Conservation (phyloP, 495 filamentous ascomycete species). For the Xylaria venustula region DNA sequence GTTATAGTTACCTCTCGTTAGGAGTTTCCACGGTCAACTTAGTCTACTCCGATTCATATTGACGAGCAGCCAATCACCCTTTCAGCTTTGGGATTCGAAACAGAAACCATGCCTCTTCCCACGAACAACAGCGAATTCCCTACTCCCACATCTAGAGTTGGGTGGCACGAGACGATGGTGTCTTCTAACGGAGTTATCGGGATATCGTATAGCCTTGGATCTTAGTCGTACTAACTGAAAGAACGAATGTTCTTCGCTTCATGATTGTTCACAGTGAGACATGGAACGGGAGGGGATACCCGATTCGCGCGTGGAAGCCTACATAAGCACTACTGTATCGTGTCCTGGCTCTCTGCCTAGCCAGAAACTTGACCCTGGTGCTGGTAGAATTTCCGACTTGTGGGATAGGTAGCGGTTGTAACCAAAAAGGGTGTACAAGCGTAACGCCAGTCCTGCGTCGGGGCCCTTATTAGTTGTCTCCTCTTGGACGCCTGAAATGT, state of each 20-base stretch:
- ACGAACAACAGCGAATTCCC: neutral
- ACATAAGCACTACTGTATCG: constrained; percentile 6
- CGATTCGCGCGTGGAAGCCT: constrained; percentile 4
- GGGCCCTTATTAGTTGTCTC: neutral
- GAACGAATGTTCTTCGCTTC: neutral
- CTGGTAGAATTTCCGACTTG: constrained; percentile 1
- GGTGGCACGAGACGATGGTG: constrained; percentile 1
- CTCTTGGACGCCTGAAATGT: constrained; percentile 2
- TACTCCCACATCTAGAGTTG: neutral
- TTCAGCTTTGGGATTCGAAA: neutral
- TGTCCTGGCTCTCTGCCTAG: too few relatives aligned
- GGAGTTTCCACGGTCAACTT: neutral
- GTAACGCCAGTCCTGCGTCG: neutral
- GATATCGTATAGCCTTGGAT: constrained; percentile 1
- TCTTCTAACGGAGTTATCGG: neutral
- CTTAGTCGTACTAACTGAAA: neutral
- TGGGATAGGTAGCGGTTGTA: neutral
- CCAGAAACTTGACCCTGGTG: neutral
- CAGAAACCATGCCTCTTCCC: neutral
- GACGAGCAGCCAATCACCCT: neutral
- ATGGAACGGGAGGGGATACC: constrained; percentile 2
- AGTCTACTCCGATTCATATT: neutral
- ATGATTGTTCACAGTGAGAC: neutral
- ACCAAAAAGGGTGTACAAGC: neutral
- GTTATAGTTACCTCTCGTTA: neutral